Conservation (phyloP, 257 asterid species). For the Solanum sitiens region DNA sequence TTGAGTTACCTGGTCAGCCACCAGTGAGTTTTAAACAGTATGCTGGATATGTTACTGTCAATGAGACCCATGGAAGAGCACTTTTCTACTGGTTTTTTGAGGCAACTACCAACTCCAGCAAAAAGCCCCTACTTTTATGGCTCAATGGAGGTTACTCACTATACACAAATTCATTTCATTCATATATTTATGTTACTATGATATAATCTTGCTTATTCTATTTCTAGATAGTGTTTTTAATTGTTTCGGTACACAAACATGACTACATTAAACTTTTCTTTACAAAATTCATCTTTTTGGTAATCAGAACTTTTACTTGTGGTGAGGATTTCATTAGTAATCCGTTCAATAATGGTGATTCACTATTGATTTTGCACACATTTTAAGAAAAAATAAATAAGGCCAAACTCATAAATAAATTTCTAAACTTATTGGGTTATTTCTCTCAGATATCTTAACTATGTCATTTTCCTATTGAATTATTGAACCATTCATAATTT, state of each 20-base stretch:
- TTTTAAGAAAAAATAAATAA: too few relatives aligned
- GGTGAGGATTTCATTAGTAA: background rate
- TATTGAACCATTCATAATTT: too few relatives aligned
- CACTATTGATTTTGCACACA: background rate
- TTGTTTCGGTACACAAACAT: background rate
- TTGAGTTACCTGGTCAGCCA: constrained; percentile 62
- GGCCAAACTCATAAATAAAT: too few relatives aligned
- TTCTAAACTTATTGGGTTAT: too few relatives aligned
- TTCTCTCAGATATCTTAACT: too few relatives aligned
- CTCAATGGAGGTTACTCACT: constrained; percentile 57
- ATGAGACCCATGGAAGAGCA: constrained; percentile 59
- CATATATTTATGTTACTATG: background rate
- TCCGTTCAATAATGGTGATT: too few relatives aligned
- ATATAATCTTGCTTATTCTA: background rate
- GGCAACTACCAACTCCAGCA: constrained; percentile 28
- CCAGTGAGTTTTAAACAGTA: constrained; percentile 51
- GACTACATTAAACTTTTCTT: background rate
- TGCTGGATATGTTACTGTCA: constrained; percentile 62
- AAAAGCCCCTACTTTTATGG: constrained; percentile 59
- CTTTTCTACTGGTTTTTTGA: constrained; percentile 80
- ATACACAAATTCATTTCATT: background rate
- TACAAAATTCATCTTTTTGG: background rate
- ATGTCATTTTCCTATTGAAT: too few relatives aligned
- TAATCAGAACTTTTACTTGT: background rate
- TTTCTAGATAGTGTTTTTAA: background rate